Base-by-base conservation (phyloP, 352 stramenopile species). In the Saprolegnia diclina region DNA sequence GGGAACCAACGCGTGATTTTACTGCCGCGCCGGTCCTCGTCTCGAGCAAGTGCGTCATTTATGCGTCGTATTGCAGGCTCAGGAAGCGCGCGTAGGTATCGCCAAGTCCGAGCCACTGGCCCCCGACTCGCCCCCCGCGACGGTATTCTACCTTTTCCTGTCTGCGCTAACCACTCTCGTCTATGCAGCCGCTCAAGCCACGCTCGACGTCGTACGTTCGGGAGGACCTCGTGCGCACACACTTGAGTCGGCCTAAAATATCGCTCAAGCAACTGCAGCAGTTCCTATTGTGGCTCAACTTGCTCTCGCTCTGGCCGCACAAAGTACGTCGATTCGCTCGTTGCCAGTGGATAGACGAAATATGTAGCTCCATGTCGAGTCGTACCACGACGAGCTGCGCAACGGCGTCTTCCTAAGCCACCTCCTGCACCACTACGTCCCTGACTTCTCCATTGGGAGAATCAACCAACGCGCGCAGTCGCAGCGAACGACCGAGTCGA, bases 201-300 rank as follows among this genome's bases (percentile, higher is more conserved):
- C n/a, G 46, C n/a, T 22, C 24, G 46, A 54, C 46, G n/a, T 54
- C 46, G 24, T 54, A 54, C 24, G 46, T 29, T 29, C 46, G 24
- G n/a, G 46, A 54, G n/a, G 46, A 54, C 24, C 46, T 54, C 24
- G 46, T 40, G 9, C 40, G 29, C 21, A 57, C 62, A 38, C 18
- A 52, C 22, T 16, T 40, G 22, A 57, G 19, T 2, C 53, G 55
- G 22, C 42, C 62, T 9, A 67, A 56, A 16, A 40, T 67, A 11
- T 46, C 62, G 32, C 6, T 19, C 7, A 67, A 59, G 50, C 62
- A 67, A 57, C 37, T 67, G 4, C 62, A 67, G 62, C 62, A 67
- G 32, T 54, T 37, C 32, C 29, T 67, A 4, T n/a, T 21, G 18
- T 67, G 62, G 62, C 29, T 57, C 26, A 67, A 67, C 21, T 40